phyloP scores from a whole-genome alignment of 495 filamentous ascomycete species.

The Podospora conica region DNA sequence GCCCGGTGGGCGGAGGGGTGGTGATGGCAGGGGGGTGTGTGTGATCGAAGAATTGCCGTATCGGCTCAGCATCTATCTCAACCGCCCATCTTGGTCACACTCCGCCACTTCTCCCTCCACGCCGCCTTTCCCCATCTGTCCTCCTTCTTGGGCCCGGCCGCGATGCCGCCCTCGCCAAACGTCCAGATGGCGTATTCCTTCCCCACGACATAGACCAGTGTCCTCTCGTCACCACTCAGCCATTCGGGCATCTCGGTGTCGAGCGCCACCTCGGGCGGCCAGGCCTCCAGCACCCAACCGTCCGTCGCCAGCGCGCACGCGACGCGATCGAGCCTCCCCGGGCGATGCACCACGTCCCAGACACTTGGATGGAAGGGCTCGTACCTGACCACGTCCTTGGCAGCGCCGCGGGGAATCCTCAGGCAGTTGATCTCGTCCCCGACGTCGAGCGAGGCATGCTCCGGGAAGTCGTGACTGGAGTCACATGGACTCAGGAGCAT shows the following conservation, averaged over 20 bases:
- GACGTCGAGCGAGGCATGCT: not conserved
- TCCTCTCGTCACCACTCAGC: conserved; percentile 9
- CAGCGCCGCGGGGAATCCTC: not conserved
- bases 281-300: not conserved
- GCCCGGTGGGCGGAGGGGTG: not conserved
- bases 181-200: conserved; percentile 13
- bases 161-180: conserved; percentile 1
- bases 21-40: not conserved
- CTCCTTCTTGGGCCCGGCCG: not conserved
- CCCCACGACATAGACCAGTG: conserved; percentile 8
- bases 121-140: not conserved
- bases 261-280: not conserved
- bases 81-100: not conserved
- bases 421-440: not conserved
- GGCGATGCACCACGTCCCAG: not conserved
- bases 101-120: conserved; percentile 17
- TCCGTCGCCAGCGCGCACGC: conserved; percentile 1
- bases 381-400: not conserved
- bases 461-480: not conserved
- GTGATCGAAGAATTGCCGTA: not conserved
- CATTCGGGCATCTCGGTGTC: not conserved
- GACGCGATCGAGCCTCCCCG: not conserved
- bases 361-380: not conserved
- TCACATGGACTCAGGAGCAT: not conserved
- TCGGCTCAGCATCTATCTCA: not conserved